Conservation (phyloP, 495 filamentous ascomycete species). For the Halenospora varia region DNA sequence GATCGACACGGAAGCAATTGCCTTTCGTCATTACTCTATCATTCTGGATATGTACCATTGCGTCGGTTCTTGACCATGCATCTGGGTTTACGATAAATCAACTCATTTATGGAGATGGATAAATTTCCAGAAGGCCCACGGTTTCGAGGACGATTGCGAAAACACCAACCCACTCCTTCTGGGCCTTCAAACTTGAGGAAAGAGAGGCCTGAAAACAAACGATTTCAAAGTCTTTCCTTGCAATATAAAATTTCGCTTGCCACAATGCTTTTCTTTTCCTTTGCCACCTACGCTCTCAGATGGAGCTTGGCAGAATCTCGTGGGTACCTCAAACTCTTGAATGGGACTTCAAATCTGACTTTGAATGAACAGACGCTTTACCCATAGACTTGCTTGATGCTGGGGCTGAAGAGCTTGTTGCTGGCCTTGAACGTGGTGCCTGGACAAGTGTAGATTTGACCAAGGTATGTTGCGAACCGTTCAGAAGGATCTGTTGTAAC, state of each 20-base stretch:
- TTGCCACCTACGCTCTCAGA: too few relatives aligned
- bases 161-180: background rate
- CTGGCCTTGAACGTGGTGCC: constrained; percentile 42
- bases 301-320: too few relatives aligned
- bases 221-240: too few relatives aligned
- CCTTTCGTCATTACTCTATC: too few relatives aligned
- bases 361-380: constrained; percentile 24
- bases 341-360: background rate
- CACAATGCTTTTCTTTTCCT: too few relatives aligned
- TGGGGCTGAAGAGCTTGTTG: constrained; percentile 46
- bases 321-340: background rate
- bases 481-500: too few relatives aligned
- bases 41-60: too few relatives aligned
- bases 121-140: background rate
- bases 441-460: constrained; percentile 57
- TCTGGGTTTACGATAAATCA: too few relatives aligned
- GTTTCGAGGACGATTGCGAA: background rate
- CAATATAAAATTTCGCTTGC: too few relatives aligned
- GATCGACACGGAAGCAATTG: too few relatives aligned
- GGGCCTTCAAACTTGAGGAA: background rate
- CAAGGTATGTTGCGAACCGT: constrained; percentile 36
- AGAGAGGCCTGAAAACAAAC: too few relatives aligned
- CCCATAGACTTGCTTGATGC: constrained; percentile 45
- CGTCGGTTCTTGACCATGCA: too few relatives aligned
- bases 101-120: background rate